phyloP scores from a whole-genome alignment of 257 asterid species.

The Nicotiana attenuata region DNA sequence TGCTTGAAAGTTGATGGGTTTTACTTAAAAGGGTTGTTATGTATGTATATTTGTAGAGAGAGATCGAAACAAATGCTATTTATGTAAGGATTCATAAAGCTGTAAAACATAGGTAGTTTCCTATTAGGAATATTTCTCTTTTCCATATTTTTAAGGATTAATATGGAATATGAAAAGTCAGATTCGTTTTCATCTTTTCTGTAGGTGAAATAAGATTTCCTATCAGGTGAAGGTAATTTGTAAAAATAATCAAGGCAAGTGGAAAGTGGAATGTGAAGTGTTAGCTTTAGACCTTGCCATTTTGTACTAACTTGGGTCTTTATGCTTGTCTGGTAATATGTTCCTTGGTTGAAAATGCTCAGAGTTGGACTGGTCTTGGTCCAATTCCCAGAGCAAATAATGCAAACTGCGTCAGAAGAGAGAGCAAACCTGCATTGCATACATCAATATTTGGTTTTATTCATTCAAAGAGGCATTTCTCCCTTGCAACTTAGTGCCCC shows the following conservation, averaged over 20 bases:
- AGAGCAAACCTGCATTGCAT: constrained; percentile 4
- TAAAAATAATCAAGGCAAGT: too few species aligned
- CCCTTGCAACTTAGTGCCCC: too few species aligned
- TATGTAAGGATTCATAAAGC: not conserved
- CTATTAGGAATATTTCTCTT: not conserved
- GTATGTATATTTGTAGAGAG: not conserved
- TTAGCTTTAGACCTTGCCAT: not conserved
- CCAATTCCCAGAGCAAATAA: constrained; percentile 61
- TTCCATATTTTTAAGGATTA: not conserved
- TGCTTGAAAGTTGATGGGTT: too few species aligned
- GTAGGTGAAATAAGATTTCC: too few species aligned
- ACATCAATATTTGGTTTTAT: not conserved
- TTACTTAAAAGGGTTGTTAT: too few species aligned
- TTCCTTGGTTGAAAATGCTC: constrained; percentile 7
- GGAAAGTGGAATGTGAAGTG: not conserved
- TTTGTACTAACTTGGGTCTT: not conserved
- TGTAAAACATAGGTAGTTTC: not conserved
- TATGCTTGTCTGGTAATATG: not conserved
- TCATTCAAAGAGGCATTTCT: not conserved
- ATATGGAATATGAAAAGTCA: not conserved
- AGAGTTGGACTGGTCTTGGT: constrained; percentile 70
- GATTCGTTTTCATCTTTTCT: too few species aligned
- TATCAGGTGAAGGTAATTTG: too few species aligned
- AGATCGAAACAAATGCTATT: not conserved
- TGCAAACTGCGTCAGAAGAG: constrained; percentile 45